Evolutionary conservation across 306 rosid species (phyloP).

Genomic region (Cicer chorassanicum): DNA sequence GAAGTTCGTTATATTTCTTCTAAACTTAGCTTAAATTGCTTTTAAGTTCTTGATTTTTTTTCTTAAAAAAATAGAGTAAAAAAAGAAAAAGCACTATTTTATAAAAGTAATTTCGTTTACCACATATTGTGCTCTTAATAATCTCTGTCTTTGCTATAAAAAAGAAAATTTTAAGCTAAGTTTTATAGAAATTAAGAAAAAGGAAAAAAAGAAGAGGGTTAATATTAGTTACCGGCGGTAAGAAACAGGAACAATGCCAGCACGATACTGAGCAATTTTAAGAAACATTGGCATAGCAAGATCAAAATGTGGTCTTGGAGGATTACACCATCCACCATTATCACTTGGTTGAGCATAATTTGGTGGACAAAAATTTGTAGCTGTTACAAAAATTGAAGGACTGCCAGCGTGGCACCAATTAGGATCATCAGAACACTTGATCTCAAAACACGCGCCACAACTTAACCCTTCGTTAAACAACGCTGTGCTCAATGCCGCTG

Average conservation of each 20-base stretch:
- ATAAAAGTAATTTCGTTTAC: no score
- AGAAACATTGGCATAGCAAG: constrained; percentile 94
- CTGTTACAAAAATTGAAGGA: constrained; percentile 77
- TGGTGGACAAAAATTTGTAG: constrained; percentile 88
- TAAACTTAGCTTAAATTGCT: no score
- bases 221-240: constrained; percentile 62
- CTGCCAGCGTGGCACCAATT: constrained; percentile 81
- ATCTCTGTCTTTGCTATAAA: no score
- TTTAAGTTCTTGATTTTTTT: no score
- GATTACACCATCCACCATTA: constrained; percentile 94
- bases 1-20: no score
- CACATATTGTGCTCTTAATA: no score
- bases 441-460: constrained; percentile 85
- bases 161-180: no score
- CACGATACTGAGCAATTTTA: constrained; percentile 76
- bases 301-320: constrained; percentile 84
- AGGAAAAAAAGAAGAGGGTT: no score
- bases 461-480: constrained; percentile 76
- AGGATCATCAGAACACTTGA: constrained; percentile 66
- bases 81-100: no score
- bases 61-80: not conserved
- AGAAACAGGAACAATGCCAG: constrained; percentile 88
- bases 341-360: constrained; percentile 73
- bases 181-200: no score
- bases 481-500: constrained; percentile 88